These are phyloP conservation scores for Podospora tetraspora DNA, from an alignment of 495 filamentous ascomycete species.

Conservation along the genomic window DNA sequence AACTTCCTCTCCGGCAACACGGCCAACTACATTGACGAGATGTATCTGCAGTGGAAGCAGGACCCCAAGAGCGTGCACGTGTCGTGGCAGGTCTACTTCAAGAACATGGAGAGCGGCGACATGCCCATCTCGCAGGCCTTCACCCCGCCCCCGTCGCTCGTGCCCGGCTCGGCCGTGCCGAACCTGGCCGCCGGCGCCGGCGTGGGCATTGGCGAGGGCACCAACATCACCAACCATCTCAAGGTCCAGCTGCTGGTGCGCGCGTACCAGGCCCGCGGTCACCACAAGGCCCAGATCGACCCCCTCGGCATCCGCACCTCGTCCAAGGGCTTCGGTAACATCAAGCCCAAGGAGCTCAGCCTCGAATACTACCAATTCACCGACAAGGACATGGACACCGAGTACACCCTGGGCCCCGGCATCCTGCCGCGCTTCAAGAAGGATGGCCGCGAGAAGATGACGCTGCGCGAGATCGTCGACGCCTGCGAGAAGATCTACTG, in stretches of 20 bases:
- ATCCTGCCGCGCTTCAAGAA: constrained; percentile 91
- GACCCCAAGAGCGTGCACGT: constrained; percentile 91
- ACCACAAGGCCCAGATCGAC: constrained; percentile 97
- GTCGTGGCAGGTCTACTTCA: constrained; percentile 99
- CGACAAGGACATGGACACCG: constrained; percentile 87
- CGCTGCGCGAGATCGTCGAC: constrained; percentile 84
- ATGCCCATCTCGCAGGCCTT: constrained; percentile 97
- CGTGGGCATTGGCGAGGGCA: constrained; percentile 60
- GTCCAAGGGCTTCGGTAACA: constrained; percentile 78
- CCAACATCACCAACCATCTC: constrained; percentile 90
- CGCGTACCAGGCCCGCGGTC: constrained; percentile 95
- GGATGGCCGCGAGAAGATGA: constrained; percentile 89
- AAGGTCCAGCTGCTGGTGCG: constrained; percentile 96
- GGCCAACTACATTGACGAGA: constrained; percentile 98
- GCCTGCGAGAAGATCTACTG: constrained; percentile 96
- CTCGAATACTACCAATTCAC: constrained; percentile 91
- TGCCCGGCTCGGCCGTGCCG: constrained; percentile 75
- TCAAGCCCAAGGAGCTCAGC: constrained; percentile 85
- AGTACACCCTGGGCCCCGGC: constrained; percentile 88
- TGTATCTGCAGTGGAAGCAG: constrained; percentile 96
- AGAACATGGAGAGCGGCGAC: constrained; percentile 95
- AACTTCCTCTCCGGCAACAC: constrained; percentile 92
- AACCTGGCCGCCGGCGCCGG: constrained; percentile 64
- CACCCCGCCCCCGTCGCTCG: constrained; percentile 85
- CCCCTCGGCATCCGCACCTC: constrained; percentile 88